Evolutionary conservation across 2,329 filamentous ascomycete genomes (phyloP), one percentile per base, ranked within the genome.

Genomic region (Coccinonectria pachysandricola): DNA sequence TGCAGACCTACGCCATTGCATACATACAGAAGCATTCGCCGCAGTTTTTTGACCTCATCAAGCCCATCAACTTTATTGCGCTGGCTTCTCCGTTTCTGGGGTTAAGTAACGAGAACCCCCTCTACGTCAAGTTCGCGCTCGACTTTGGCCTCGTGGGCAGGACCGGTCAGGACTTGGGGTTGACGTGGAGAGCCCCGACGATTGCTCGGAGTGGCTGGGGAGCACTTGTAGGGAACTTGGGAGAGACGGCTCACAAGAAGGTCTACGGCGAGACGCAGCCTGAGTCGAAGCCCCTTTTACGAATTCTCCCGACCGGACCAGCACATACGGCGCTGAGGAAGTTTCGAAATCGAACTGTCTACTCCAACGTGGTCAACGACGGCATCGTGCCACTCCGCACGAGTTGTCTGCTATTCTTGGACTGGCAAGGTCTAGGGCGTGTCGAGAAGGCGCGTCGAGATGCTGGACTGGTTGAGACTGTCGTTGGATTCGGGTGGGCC

Each of bases 1-100:
- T 94, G 10, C 88, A 96, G 53, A 93, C 82, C 0, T 96, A 96
- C 50, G 88, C 88, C 3, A 78, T 96, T 31, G 88, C 87, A 7
- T 96, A 96, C 51, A 93, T 96, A 23, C 82, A 95, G 45, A 95
- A 95, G 50, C 86, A 96, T 52, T 93, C 85, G 1, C 88, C 88
- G 1, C 62, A 78, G 7, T 96, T 96, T 52, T 96, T 96, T 45
- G 70, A 87, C 25, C 61, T 75, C 5, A 93, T 95, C 43, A 71
- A 75, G 37, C 88, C 88, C 0, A 64, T 94, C 50, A 95, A 95
- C 50, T 96, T 96, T 48, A 79, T 96, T 39, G 69, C 81, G 15
- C 61, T 96, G 40, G 87, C 88, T 10, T 79, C 87, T 1, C 88
- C 88, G 0, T 85, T 95, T 40, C 60, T 96, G 2, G 88, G 88